A percentile compares a stretch with the other conserved stretches of the same genome.
These are phyloP conservation scores for Stachybotrys chartarum DNA, from an alignment of 2,329 filamentous ascomycete genomes.

Conservation along the genomic window DNA sequence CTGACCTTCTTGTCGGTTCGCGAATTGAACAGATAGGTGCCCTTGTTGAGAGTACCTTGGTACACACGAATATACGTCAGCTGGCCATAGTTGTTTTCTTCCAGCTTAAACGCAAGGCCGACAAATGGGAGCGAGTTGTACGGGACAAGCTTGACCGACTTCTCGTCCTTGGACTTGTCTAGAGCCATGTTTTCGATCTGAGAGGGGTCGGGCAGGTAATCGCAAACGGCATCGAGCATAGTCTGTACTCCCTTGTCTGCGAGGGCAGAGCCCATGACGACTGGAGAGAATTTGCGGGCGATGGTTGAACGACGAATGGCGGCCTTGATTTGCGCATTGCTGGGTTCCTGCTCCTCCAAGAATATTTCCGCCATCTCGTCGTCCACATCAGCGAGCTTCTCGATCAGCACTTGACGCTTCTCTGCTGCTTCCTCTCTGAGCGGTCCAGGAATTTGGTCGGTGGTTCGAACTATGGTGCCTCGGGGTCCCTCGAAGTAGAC, in stretches of 20 bases:
- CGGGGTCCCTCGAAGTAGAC: constrained; percentile 84
- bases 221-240: constrained; percentile 93
- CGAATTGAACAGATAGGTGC: constrained; percentile 86
- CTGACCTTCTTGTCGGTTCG: constrained; percentile 93
- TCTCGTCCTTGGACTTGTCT: constrained; percentile 72
- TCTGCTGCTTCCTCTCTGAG: constrained; percentile 70
- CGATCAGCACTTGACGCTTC: constrained; percentile 79
- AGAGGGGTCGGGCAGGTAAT: constrained; percentile 87
- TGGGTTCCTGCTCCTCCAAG: constrained; percentile 78
- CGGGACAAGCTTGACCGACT: constrained; percentile 77
- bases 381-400: constrained; percentile 94
- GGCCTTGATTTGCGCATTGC: constrained; percentile 75
- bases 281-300: constrained; percentile 80
- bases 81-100: constrained; percentile 98
- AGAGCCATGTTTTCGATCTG: constrained; percentile 87
- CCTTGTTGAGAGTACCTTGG: constrained; percentile 85
- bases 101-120: constrained; percentile 94
- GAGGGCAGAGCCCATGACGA: constrained; percentile 92
- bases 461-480: constrained; percentile 69
- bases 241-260: constrained; percentile 94
- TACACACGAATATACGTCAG: constrained; percentile 98
- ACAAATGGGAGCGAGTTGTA: constrained; percentile 94
- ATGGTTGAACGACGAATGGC: constrained; percentile 92
- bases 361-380: constrained; percentile 96
- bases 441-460: constrained; percentile 77